Evolutionary conservation across 768 basidiomycete genomes (phyloP), one percentile per base, ranked within the genome.

Genomic region (Agrocybe chaxingu): DNA sequence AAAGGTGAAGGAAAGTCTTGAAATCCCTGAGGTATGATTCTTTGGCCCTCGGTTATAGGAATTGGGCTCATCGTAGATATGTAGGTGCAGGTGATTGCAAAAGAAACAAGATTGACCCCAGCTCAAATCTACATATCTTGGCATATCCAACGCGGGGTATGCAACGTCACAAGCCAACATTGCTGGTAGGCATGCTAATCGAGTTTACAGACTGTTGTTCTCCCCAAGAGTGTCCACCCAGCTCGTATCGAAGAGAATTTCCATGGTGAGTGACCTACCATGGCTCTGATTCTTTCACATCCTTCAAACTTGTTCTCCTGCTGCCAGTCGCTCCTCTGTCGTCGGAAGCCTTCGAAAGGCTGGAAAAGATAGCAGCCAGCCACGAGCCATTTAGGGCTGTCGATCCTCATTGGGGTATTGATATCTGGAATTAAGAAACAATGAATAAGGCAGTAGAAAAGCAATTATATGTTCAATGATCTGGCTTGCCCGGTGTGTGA

Each of bases 151-250:
- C 81, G 86, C 16, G 87, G 89, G 8, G 84, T 87, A 61, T 39
- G 81, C 72, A 12, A 24, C 24, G 5, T 24, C 24, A 24, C 24
- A 24, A 24, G 24, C 5, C 24, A 24, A 24, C 24, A 24, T 24
- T 24, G 24, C 18, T 47, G 13, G 3, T 50, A 16, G 33, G 12
- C 35, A 34, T 37, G 8, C 12, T 42, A 0, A 36, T 37, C 32
- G 3, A 8, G 11, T 37, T 38, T 50, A 24, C 56, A 87, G 85
- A 81, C 83, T 42, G 71, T 85, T 48, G 85, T 85, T 6, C 72
- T 92, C 8, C 87, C 89, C 2, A 92, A 91, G 75, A 87, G 84
- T 54, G 86, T 89, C 10, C 84, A 81, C 3, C 73, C 85, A 8
- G 76, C 77, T 39, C 79, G 87, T 29, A 74, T 92, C 32, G 69